Percentiles rank a stretch among this genome's conserved stretches.
These are phyloP conservation scores for Verbena officinalis DNA, from an alignment of 257 asterid species.

Conservation along the genomic window DNA sequence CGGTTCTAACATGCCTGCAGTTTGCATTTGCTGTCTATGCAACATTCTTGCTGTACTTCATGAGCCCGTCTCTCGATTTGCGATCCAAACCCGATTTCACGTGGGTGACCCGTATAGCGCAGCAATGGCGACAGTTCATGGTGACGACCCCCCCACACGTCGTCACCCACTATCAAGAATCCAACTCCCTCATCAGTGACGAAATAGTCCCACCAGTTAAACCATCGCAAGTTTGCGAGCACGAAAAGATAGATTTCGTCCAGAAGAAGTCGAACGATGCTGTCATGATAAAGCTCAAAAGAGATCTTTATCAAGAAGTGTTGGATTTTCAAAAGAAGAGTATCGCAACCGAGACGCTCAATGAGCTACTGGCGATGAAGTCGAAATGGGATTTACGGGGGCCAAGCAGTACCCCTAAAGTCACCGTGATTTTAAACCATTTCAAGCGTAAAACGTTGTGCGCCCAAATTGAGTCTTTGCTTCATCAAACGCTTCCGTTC, in stretches of 20 bases:
- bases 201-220: constrained; percentile 20
- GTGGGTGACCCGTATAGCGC: constrained; percentile 71
- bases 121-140: constrained; percentile 66
- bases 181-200: constrained; percentile 23
- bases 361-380: constrained; percentile 67
- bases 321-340: constrained; percentile 52
- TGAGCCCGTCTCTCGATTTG: constrained; percentile 77
- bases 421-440: constrained; percentile 84
- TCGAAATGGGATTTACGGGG: constrained; percentile 68
- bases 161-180: constrained; percentile 49
- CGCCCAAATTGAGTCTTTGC: constrained; percentile 78
- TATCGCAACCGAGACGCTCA: constrained; percentile 57
- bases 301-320: constrained; percentile 63
- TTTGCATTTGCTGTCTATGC: constrained; percentile 90
- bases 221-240: constrained; percentile 67
- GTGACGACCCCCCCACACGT: constrained; percentile 48
- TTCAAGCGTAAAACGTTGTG: constrained; percentile 87
- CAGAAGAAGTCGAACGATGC: constrained; percentile 81
- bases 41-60: constrained; percentile 71
- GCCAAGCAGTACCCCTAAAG: constrained; percentile 43
- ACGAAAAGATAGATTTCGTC: constrained; percentile 69
- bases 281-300: constrained; percentile 77
- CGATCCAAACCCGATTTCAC: constrained; percentile 68
- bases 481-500: constrained; percentile 79
- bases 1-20: constrained; percentile 71